phyloP scores from a whole-genome alignment of 1,284 basidiomycete genomes.

The Ceratobasidium sp. region DNA sequence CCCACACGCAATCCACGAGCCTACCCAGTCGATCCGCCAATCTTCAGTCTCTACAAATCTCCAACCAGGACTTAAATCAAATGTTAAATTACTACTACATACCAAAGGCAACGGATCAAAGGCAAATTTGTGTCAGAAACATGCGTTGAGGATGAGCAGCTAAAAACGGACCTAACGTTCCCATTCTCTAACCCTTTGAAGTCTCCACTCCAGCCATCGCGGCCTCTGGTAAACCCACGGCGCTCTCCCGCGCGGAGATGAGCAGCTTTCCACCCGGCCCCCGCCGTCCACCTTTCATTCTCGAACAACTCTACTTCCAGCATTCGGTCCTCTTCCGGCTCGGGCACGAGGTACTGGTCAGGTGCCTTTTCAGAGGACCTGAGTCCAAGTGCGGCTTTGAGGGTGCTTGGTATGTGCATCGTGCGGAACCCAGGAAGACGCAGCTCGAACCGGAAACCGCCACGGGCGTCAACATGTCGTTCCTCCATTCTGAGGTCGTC shows the following conservation, averaged over 20 bases:
- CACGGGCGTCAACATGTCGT: slow-evolving; percentile 61
- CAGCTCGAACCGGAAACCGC: slow-evolving; percentile 6
- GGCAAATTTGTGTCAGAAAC: not conserved
- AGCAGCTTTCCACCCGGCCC: slow-evolving; percentile 49
- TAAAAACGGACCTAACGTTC: slow-evolving; percentile 65
- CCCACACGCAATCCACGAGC: slow-evolving; percentile 59
- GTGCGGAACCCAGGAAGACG: slow-evolving; percentile 32
- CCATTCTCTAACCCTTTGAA: slow-evolving; percentile 51
- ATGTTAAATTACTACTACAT: slow-evolving; percentile 74
- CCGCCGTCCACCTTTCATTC: slow-evolving; percentile 66
- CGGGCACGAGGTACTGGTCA: slow-evolving; percentile 15
- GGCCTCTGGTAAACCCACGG: slow-evolving; percentile 68
- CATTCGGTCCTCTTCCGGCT: slow-evolving; percentile 30
- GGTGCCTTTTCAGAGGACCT: not conserved
- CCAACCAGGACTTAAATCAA: slow-evolving; percentile 72
- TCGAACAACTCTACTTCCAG: slow-evolving; percentile 75
- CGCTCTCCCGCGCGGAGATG: slow-evolving; percentile 63
- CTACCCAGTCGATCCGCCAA: slow-evolving; percentile 70
- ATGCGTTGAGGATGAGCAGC: slow-evolving; percentile 9
- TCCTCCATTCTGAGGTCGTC: slow-evolving; percentile 72
- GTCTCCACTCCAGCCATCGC: slow-evolving; percentile 72
- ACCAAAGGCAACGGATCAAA: slow-evolving; percentile 4
- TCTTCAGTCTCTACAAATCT: slow-evolving; percentile 73
- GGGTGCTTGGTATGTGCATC: slow-evolving; percentile 16
- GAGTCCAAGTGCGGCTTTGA: slow-evolving; percentile 11